These are phyloP conservation scores for Telopea speciosissima DNA, from an alignment of 177 flowering plant species.

Conservation along the genomic window DNA sequence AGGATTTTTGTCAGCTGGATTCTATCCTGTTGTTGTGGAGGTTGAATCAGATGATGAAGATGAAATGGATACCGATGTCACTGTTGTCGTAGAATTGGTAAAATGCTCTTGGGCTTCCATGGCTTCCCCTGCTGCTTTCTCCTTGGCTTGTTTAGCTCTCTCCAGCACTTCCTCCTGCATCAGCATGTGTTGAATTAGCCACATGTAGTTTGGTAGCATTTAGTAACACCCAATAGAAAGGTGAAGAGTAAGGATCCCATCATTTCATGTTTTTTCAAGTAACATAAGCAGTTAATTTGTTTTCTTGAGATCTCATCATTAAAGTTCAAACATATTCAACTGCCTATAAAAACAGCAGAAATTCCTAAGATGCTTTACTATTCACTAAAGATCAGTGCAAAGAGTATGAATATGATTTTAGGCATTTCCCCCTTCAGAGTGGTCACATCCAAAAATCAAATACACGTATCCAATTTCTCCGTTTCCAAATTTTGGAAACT, in stretches of 20 bases:
- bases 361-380: no score
- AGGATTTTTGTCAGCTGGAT: no score
- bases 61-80: background rate
- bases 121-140: constrained; percentile 58
- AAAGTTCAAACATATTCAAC: background rate
- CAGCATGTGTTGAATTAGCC: background rate
- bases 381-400: background rate
- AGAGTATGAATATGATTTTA: background rate
- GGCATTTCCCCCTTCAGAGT: no score
- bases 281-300: background rate
- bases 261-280: background rate
- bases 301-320: no score
- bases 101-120: constrained; percentile 16
- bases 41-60: background rate
- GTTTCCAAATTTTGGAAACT: no score
- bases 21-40: background rate
- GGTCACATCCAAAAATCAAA: no score
- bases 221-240: no score
- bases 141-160: constrained; percentile 65
- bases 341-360: background rate
- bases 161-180: constrained; percentile 78
- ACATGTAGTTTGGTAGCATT: background rate
- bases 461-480: no score
- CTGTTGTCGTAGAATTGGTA: background rate
- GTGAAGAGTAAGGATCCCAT: background rate